phyloP scores from a whole-genome alignment of 208 protist genomes.

The Wallacemonas sp. region DNA sequence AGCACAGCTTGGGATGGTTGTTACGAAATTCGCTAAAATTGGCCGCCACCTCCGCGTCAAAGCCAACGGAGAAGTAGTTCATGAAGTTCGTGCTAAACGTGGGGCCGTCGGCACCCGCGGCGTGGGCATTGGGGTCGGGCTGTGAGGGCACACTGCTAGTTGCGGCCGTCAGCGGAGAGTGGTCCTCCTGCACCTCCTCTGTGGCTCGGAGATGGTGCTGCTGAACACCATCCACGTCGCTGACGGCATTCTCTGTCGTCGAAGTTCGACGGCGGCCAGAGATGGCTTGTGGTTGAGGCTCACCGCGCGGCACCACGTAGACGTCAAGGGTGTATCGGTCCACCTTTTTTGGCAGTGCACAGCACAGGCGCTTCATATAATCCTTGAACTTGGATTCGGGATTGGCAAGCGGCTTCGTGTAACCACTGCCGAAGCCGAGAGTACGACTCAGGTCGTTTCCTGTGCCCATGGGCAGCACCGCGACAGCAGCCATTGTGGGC shows the following conservation, averaged over 20 bases:
- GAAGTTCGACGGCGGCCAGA: not conserved
- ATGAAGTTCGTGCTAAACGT: conserved; percentile 36
- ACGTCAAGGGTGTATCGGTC: conserved; percentile 43
- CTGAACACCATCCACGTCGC: conserved; percentile 1
- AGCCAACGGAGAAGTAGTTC: conserved; percentile 76
- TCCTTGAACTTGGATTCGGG: conserved; percentile 40
- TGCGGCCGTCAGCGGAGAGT: not conserved
- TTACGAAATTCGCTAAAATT: conserved; percentile 53
- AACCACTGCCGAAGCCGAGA: conserved; percentile 68
- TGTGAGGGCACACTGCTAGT: not conserved
- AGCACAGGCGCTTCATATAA: conserved; percentile 14
- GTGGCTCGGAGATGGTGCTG: not conserved
- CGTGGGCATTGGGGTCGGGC: not conserved
- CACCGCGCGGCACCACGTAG: conserved; percentile 12
- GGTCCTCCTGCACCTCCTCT: not conserved
- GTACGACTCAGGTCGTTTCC: conserved; percentile 69
- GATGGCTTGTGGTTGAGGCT: not conserved
- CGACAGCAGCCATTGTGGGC: conserved; percentile 19
- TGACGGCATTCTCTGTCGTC: not conserved
- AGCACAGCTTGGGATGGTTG: conserved; percentile 40
- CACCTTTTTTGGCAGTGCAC: conserved; percentile 27
- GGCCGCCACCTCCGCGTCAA: conserved; percentile 51
- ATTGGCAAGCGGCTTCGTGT: conserved; percentile 38
- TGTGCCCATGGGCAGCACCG: conserved; percentile 68
- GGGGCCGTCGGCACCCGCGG: not conserved